Conservation (phyloP, 2,329 filamentous ascomycete species). For the Aspergillus puulaauensis region DNA sequence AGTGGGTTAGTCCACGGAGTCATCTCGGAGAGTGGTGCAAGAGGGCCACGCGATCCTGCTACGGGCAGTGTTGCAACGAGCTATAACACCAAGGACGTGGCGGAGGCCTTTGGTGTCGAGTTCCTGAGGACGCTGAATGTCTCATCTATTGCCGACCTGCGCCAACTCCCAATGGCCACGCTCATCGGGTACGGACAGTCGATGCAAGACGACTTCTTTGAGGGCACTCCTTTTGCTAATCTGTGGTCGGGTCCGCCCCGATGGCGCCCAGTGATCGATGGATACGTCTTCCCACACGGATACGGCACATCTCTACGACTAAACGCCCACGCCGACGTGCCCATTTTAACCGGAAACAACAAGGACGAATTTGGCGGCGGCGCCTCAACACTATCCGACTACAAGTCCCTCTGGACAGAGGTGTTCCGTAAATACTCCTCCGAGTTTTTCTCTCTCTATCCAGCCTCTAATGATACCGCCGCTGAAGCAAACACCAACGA, state of each 20-base stretch:
- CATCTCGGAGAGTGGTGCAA: conserved; percentile 35
- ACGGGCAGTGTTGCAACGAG: conserved; percentile 27
- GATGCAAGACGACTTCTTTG: conserved; percentile 20
- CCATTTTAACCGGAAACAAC: conserved; percentile 33
- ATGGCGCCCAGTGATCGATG: conserved; percentile 30
- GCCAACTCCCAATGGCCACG: conserved; percentile 35
- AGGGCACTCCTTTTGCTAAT: conserved; percentile 24
- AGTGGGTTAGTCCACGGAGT: conserved; percentile 25
- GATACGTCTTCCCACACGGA: conserved; percentile 26
- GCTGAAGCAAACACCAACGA: conserved; percentile 23
- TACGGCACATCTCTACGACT: conserved; percentile 20
- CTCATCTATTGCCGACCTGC: conserved; percentile 40
- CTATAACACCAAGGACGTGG: conserved; percentile 23
- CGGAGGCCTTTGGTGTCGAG: conserved; percentile 21
- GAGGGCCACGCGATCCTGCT: conserved; percentile 28
- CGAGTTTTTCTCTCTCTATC: conserved; percentile 25
- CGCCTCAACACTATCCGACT: conserved; percentile 11
- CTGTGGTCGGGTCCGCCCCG: conserved; percentile 23
- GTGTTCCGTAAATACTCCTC: conserved; percentile 19
- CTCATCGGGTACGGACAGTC: conserved; percentile 30
- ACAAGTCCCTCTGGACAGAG: conserved; percentile 17
- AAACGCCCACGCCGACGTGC: conserved; percentile 23
- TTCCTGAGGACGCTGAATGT: conserved; percentile 43
- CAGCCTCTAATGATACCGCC: conserved; percentile 20
- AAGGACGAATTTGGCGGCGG: conserved; percentile 24